Evolutionary conservation across 169 alveolate genomes (phyloP), one percentile per base, ranked within the genome.

Genomic region (Babesia bovis): DNA sequence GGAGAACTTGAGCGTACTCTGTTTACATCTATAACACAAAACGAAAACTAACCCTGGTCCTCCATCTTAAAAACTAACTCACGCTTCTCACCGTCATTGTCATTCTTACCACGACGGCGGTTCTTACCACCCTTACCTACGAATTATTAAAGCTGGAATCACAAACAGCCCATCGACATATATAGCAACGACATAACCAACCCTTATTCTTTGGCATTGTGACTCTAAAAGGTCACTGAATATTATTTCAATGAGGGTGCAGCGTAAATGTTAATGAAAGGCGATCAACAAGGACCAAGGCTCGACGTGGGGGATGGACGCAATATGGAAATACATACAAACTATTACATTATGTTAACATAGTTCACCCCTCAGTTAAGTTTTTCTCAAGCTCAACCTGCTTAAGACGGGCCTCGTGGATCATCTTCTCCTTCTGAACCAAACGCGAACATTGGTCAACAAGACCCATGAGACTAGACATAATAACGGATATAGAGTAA

Each of bases 111-210:
- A 79, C 98, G 90, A 77, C 98, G 93, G 71, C 98, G 94, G 89
- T 95, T 96, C 85, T 96, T 96, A 23, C 99, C 99, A 66, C 99
- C 99, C 94, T 96, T 96, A 35, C 99, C 99, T 85, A 41, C 21
- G 25, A 35, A 49, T 33, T 35, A 52, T 68, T 55, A 66, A 42
- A 3, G 23, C 49, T 12, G 40, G 47, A 28, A 67, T 36, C 63
- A 51, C 45, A 21, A 15, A 59, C 17, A 10, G 56, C 23, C 69
- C 25, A 55, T 10, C 28, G 13, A 2, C 5, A 33, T 15, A 1
- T 13, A 21, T 5, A 26, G 9, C 53, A 13, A 15, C 36, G 23
- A 33, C 51, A 5, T 1, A 28, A 45, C 75, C 36, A 36, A 81
- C 88, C 88, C 74, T 90, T 92, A 61, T 92, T 93, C 77, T 93